Evolutionary conservation across 345 rosid genomes (phyloP), one percentile per base, ranked within the genome.

Genomic region (Euphorbia peplus): DNA sequence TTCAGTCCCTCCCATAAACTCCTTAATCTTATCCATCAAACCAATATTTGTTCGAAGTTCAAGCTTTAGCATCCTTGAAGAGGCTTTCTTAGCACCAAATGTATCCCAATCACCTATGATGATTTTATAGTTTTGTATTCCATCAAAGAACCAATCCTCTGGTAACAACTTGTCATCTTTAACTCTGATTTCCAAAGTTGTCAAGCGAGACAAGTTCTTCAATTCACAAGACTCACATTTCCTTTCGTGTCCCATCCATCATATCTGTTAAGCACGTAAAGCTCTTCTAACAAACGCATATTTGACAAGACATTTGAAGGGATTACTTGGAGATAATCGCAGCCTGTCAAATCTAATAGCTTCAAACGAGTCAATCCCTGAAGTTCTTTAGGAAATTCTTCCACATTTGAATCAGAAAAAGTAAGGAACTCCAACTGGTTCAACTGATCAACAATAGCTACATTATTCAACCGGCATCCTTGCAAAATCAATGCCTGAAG

Each of bases 201-300:
- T 51, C 11, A 80, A 41, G 35, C 4, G 6, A 3, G 26, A 8
- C 76, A 80, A 70, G n/a, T 25, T 12, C 7, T 44, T 55, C 73
- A 80, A 60, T 53, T 74, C 81, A 8, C 4, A 35, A 77, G 29
- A 4, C 71, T 63, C 11, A 73, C 69, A 28, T 64, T 51, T 13
- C 48, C 72, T 30, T 65, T 70, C 5, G 16, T 62, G 8, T 21
- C 75, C 86, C 82, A 83, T 14, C 35, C 16, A 19, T 15, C 63
- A 69, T 74, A 82, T 21, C 75, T 42, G 14, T 59, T 59, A 0
- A 3, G 47, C 56, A 80, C 68, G 16, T 52, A 22, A 25, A 80
- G 60, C 35, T 75, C 82, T 67, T 83, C 84, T 28, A 80, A 21
- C 2, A 9, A n/a, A 0, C 70, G n/a, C 7, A 83, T 37, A 16